Conservation (phyloP, 2,329 filamentous ascomycete species). For the Cryphonectria radicalis region DNA sequence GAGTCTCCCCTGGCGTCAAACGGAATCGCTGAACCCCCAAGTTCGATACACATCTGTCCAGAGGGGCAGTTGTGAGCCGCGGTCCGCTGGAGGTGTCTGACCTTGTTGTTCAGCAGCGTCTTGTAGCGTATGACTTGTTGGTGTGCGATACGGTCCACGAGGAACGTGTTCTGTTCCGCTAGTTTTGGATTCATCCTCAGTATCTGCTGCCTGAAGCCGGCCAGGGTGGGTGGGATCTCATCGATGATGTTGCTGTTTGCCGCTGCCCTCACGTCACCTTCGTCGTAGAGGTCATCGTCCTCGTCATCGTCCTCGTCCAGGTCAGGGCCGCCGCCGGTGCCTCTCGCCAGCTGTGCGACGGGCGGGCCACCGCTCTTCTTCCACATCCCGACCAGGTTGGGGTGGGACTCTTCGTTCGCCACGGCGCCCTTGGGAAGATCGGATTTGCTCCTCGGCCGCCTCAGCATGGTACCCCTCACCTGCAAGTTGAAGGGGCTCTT, state of each 20-base stretch:
- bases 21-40: constrained; percentile 68
- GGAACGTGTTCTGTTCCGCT: constrained; percentile 56
- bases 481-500: constrained; percentile 54
- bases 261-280: constrained; percentile 64
- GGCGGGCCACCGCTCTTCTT: constrained; percentile 59
- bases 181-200: constrained; percentile 75
- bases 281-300: constrained; percentile 54
- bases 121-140: constrained; percentile 84
- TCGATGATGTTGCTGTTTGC: constrained; percentile 67
- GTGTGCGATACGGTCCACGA: constrained; percentile 80
- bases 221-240: constrained; percentile 70
- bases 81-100: constrained; percentile 70
- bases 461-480: constrained; percentile 51
- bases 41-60: constrained; percentile 64
- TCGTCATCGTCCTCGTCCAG: constrained; percentile 53
- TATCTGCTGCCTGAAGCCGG: constrained; percentile 79
- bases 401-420: constrained; percentile 43
- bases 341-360: constrained; percentile 51
- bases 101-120: constrained; percentile 68
- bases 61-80: constrained; percentile 61
- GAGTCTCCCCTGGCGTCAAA: constrained; percentile 64
- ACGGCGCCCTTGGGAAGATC: constrained; percentile 50
- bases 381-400: constrained; percentile 55
- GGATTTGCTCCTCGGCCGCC: constrained; percentile 60
- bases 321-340: constrained; percentile 36